These are phyloP conservation scores for Mucor lusitanicus DNA, from an alignment of 371 early-diverging fungal genomes.

Conservation along the genomic window DNA sequence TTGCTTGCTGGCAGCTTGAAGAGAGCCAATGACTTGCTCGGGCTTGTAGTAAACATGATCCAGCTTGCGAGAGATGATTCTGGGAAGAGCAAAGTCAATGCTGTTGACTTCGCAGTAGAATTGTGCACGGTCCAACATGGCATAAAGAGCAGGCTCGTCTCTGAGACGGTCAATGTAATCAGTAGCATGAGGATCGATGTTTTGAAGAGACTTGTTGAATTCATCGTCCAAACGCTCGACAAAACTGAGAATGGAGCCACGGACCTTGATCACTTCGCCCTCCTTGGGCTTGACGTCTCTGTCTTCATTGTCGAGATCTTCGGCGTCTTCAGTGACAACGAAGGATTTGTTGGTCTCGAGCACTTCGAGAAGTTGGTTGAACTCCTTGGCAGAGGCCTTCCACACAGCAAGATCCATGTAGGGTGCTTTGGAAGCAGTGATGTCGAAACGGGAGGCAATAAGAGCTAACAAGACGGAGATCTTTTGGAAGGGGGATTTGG, in stretches of 20 bases:
- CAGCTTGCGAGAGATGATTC: conserved; percentile 83
- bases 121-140: conserved; percentile 86
- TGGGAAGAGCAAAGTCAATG: conserved; percentile 64
- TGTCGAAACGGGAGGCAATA: conserved; percentile 92
- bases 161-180: conserved; percentile 94
- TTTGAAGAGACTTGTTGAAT: conserved; percentile 92
- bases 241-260: conserved; percentile 88
- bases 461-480: conserved; percentile 85
- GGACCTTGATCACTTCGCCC: conserved; percentile 61
- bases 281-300: conserved; percentile 61
- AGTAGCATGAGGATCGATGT: conserved; percentile 94
- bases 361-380: conserved; percentile 73
- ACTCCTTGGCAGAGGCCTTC: conserved; percentile 73
- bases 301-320: conserved; percentile 69
- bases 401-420: conserved; percentile 80
- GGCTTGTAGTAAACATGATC: conserved; percentile 97
- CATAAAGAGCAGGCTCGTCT: conserved; percentile 89
- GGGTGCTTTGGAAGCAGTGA: conserved; percentile 61
- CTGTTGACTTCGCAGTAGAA: conserved; percentile 70
- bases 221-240: conserved; percentile 97
- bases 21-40: conserved; percentile 54
- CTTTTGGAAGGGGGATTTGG: conserved; percentile 80
- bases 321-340: conserved; percentile 65
- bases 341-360: conserved; percentile 72
- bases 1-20: conserved; percentile 41